A percentile compares a stretch with the other conserved stretches of the same genome.
Conservation (phyloP, 2,329 filamentous ascomycete species). For the Claviceps paspali region DNA sequence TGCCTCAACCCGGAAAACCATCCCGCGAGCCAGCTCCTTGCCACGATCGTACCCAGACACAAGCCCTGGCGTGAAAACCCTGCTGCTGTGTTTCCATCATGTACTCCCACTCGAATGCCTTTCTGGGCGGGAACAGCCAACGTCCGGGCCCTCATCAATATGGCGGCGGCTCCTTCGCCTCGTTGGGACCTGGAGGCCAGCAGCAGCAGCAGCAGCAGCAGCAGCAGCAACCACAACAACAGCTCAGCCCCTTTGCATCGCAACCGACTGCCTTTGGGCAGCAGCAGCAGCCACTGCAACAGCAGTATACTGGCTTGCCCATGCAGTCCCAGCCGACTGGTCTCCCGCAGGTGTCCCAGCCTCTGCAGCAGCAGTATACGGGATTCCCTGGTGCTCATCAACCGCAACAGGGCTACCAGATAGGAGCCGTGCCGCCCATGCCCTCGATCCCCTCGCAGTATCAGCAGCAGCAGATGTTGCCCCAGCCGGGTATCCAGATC, state of each 20-base stretch:
- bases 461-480: slow-evolving; percentile 35
- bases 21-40: background rate
- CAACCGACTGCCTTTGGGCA: slow-evolving; percentile 44
- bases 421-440: slow-evolving; percentile 40
- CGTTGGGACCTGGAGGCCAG: slow-evolving; percentile 31
- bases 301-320: slow-evolving; percentile 47
- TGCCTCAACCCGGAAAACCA: background rate
- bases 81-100: slow-evolving; percentile 30
- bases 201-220: slow-evolving; percentile 31
- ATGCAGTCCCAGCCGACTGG: slow-evolving; percentile 29
- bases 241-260: slow-evolving; percentile 38
- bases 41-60: background rate
- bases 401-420: slow-evolving; percentile 46
- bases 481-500: slow-evolving; percentile 21
- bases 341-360: slow-evolving; percentile 41
- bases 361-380: slow-evolving; percentile 52
- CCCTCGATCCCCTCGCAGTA: slow-evolving; percentile 45
- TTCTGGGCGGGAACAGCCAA: slow-evolving; percentile 62
- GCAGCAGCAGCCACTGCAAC: slow-evolving; percentile 31
- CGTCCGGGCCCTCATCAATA: slow-evolving; percentile 48
- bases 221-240: slow-evolving; percentile 33
- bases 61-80: background rate
- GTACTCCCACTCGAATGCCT: slow-evolving; percentile 85
- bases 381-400: slow-evolving; percentile 40
- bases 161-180: slow-evolving; percentile 23